Conservation (phyloP, 352 stramenopile species). For the Globisporangium spinosum region DNA sequence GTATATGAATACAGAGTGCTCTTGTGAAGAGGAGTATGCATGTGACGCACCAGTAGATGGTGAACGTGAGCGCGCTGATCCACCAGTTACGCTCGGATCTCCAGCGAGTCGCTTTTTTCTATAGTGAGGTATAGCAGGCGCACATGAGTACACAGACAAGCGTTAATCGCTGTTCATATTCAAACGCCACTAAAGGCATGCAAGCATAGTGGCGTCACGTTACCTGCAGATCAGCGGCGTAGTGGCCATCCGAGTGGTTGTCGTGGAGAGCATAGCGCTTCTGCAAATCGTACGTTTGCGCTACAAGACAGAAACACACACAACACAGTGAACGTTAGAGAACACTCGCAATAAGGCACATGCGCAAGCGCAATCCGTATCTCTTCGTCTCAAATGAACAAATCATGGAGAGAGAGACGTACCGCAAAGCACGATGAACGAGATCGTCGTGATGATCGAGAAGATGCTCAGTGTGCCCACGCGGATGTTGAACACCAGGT, state of each 20-base stretch:
- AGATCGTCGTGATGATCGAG: slow-evolving; percentile 68
- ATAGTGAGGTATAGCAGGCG: neutral
- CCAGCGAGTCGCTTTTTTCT: slow-evolving; percentile 78
- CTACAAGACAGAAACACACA: slow-evolving; percentile 16
- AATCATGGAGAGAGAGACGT: neutral
- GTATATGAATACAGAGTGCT: neutral
- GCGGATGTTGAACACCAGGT: slow-evolving; percentile 72
- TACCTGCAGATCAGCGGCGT: slow-evolving; percentile 68
- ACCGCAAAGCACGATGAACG: slow-evolving; percentile 62
- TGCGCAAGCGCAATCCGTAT: neutral
- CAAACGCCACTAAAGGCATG: neutral
- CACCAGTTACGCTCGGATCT: slow-evolving; percentile 80
- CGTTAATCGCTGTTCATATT: neutral
- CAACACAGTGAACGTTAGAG: neutral
- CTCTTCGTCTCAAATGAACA: neutral
- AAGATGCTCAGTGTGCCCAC: slow-evolving; percentile 71
- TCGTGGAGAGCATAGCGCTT: slow-evolving; percentile 52
- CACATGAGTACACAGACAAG: neutral
- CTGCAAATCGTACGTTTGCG: slow-evolving; percentile 76
- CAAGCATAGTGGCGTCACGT: neutral
- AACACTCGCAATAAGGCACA: neutral
- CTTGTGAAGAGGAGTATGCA: neutral
- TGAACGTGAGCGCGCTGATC: slow-evolving; percentile 83
- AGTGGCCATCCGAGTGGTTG: slow-evolving; percentile 45
- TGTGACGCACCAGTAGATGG: slow-evolving; percentile 68